Base-by-base conservation (phyloP, 2,329 filamentous ascomycete genomes). In the Fusarium foetens region DNA sequence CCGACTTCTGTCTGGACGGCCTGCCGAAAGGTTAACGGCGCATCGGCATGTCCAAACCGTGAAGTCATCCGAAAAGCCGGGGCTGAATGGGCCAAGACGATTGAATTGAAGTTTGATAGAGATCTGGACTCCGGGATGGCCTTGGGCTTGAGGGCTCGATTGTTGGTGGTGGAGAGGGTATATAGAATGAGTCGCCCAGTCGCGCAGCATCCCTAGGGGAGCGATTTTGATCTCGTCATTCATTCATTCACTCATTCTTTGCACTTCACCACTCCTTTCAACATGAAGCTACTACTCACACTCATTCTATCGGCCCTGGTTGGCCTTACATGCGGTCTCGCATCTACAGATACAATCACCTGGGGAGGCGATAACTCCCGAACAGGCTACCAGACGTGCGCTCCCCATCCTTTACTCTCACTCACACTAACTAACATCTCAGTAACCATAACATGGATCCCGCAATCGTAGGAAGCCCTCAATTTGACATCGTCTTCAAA, bases 361-460 rank as follows among this genome's bases (percentile, higher is more conserved):
- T 89, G 87, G 86, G 87, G 87, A 72, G 88, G 88, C 66, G 87
- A 88, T 72, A 88, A 88, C 75, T 83, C 85, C 16, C 80, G 87
- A 55, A 76, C 83, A 17, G 86, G 87, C 33, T 89, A 89, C 75
- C 85, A 87, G 76, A 83, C 81, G 86, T 87, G 7, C n/a, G 5
- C 1, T 3, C 1, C 16, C 29, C 12, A 72, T 4, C 1, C 5
- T n/a, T 19, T 2, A 8, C 11, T 0, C 0, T 17, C 6, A 7
- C 7, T 1, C 3, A 5, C 0, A n/a, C 19, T 39, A 8, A 39
- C 23, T 27, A 3, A 10, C 23, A 1, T 53, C 13, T 10, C 3
- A 82, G 81, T 25, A 90, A 89, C 75, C 89, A 91, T 76, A 91
- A 91, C 78, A 87, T 91, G 85, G 88, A 91, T 74, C 89, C 89